phyloP scores from a whole-genome alignment of 345 rosid genomes.

The Eucalyptus curtisii region DNA sequence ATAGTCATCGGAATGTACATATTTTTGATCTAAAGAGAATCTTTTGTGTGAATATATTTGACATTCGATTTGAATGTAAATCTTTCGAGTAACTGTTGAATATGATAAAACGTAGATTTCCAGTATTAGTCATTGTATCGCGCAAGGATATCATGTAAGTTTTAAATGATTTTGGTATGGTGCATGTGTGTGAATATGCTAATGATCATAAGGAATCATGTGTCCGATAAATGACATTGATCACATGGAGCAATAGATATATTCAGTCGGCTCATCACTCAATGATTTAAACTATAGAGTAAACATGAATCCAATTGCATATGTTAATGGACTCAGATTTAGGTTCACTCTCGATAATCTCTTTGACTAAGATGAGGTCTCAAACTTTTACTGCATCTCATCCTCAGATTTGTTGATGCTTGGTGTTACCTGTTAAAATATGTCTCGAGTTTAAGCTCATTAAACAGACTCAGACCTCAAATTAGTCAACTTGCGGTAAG shows the following conservation, averaged over 20 bases:
- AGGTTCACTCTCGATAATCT: background rate
- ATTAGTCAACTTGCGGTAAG: too few species aligned
- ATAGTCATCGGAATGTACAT: background rate
- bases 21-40: too few species aligned
- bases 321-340: background rate
- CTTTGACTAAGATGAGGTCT: background rate
- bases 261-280: background rate
- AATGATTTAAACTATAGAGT: background rate
- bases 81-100: background rate
- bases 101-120: background rate
- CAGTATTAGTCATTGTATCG: background rate
- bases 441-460: too few species aligned
- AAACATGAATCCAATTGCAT: background rate
- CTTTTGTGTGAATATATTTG: background rate
- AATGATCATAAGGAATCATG: background rate
- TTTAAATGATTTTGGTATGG: background rate
- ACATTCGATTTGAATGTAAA: background rate
- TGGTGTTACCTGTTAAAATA: too few species aligned
- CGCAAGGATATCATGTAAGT: background rate
- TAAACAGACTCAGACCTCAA: too few species aligned
- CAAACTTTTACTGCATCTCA: background rate
- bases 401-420: too few species aligned
- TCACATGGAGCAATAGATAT: background rate
- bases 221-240: background rate
- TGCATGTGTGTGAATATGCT: background rate